These are phyloP conservation scores for Apiotrichum gamsii DNA, from an alignment of 1,284 basidiomycete species.

Conservation along the genomic window DNA sequence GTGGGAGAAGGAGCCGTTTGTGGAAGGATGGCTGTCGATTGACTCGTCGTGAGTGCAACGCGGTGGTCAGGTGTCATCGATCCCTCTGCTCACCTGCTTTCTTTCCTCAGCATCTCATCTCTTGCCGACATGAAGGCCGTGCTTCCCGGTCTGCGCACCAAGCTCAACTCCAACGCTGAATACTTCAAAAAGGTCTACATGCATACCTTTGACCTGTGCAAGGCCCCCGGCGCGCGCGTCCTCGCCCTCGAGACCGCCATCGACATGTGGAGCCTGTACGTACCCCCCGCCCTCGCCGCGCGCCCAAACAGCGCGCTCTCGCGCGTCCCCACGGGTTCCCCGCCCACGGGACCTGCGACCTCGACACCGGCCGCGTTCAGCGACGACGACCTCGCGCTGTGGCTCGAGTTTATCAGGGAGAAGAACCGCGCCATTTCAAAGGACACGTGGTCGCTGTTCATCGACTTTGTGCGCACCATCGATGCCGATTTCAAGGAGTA, in stretches of 20 bases:
- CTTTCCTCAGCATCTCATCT: conserved; percentile 58
- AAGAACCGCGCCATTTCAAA: conserved; percentile 79
- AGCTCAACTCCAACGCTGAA: conserved; percentile 60
- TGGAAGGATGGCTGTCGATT: conserved; percentile 67
- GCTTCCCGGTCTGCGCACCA: conserved; percentile 57
- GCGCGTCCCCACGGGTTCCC: conserved; percentile 33
- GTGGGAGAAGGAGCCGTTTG: conserved; percentile 70
- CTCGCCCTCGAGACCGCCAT: conserved; percentile 48
- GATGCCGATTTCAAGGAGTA: conserved; percentile 74
- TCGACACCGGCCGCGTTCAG: conserved; percentile 56
- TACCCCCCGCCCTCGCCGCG: conserved; percentile 69
- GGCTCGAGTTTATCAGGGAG: conserved; percentile 72
- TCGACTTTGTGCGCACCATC: conserved; percentile 60
- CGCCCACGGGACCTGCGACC: conserved; percentile 42
- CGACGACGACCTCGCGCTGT: conserved; percentile 62
- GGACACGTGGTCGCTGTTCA: conserved; percentile 88
- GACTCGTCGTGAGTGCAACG: conserved; percentile 28
- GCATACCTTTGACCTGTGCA: conserved; percentile 81
- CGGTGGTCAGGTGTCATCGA: not conserved
- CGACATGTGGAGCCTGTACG: conserved; percentile 71
- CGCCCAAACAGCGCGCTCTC: conserved; percentile 60
- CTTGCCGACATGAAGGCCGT: conserved; percentile 60
- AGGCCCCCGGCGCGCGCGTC: conserved; percentile 59
- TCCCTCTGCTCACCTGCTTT: not conserved
- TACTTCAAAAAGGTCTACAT: conserved; percentile 86